Conservation (phyloP, 805 yeast genomes). For the Starmerella scarabaei region DNA sequence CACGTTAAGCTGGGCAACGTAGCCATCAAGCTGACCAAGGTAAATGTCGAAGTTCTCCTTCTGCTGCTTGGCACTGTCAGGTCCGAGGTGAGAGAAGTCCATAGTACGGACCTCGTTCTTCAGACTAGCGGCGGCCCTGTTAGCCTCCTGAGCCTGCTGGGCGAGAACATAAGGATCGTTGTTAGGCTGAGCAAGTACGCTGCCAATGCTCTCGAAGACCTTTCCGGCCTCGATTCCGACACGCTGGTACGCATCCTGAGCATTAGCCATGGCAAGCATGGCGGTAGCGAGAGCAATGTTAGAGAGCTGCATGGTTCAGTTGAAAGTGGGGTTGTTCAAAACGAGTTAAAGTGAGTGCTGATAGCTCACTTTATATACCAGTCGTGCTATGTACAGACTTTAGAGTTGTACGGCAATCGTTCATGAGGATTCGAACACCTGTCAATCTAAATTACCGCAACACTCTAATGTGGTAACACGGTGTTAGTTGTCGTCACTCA, state of each 20-base stretch:
- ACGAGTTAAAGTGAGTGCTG: not conserved
- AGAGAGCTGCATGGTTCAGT: not conserved
- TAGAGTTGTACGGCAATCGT: too few species aligned
- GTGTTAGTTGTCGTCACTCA: too few species aligned
- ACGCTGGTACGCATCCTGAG: constrained; percentile 29
- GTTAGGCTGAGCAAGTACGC: constrained; percentile 25
- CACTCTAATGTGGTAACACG: too few species aligned
- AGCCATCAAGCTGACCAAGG: constrained; percentile 10
- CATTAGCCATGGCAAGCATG: constrained; percentile 1
- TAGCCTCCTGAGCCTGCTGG: constrained; percentile 9
- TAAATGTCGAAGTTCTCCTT: constrained; percentile 14
- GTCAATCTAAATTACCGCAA: too few species aligned
- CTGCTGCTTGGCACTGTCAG: constrained; percentile 15
- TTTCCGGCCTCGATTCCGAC: constrained; percentile 51
- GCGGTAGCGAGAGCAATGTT: not conserved
- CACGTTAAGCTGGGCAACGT: constrained; percentile 8
- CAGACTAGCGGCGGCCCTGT: constrained; percentile 12
- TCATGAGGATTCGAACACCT: too few species aligned
- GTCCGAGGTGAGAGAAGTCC: constrained; percentile 18
- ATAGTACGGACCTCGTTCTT: constrained; percentile 8
- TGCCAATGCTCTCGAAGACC: constrained; percentile 71
- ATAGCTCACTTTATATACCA: not conserved
- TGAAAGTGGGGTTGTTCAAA: not conserved
- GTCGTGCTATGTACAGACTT: not conserved
- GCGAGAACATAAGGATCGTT: constrained; percentile 6